These are phyloP conservation scores for Cercospora sojina DNA, from an alignment of 2,329 filamentous ascomycete species.

Conservation along the genomic window DNA sequence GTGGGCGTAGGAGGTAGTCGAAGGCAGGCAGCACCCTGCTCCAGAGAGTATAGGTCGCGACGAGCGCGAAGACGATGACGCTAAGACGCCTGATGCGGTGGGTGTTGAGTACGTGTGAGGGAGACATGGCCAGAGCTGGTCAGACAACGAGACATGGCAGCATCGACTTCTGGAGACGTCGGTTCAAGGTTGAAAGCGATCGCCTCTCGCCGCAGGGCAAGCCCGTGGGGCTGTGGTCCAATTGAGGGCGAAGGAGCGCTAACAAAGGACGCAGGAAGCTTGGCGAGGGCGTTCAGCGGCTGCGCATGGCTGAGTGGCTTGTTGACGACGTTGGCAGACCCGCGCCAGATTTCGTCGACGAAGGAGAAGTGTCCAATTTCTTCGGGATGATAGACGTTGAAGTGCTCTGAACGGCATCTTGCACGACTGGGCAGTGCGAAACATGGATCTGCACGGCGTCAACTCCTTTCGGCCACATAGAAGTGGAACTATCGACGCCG, in stretches of 20 bases:
- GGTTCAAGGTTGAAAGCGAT: neutral
- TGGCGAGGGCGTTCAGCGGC: neutral
- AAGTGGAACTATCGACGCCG: too few relatives aligned
- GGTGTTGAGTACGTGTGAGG: neutral
- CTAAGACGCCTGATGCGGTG: neutral
- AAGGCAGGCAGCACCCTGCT: neutral
- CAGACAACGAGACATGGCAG: neutral
- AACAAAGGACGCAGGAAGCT: neutral
- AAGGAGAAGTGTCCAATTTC: neutral
- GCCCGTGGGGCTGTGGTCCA: neutral
- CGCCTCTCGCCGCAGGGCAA: neutral
- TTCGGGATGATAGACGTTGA: neutral
- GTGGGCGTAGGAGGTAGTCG: neutral
- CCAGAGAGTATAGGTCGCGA: neutral
- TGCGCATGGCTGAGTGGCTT: neutral
- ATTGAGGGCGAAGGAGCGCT: neutral
- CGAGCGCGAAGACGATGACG: neutral
- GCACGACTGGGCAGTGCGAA: neutral
- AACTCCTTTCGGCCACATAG: neutral
- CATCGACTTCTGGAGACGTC: neutral
- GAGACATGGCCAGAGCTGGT: neutral
- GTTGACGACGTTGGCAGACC: neutral
- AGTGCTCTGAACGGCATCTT: neutral
- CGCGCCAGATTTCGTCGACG: neutral
- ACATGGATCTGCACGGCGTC: neutral